These are phyloP conservation scores for Xylariaceae sp. DNA, from an alignment of 2,329 filamentous ascomycete genomes.

Conservation along the genomic window DNA sequence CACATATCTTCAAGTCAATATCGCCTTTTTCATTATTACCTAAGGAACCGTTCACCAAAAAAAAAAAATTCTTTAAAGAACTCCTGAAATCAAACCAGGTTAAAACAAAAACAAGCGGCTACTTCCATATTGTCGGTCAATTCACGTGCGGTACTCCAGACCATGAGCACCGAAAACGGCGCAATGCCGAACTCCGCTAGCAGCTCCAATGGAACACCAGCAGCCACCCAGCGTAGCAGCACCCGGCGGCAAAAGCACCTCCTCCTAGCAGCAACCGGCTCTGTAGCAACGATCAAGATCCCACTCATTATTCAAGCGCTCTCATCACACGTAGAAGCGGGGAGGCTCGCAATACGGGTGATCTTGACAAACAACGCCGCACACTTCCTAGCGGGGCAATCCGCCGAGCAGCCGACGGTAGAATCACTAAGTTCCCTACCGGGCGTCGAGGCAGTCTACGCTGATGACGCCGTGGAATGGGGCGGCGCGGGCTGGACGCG, in stretches of 20 bases:
- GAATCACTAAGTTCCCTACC: constrained; percentile 54
- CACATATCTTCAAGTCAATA: too few species aligned
- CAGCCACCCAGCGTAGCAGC: too few species aligned
- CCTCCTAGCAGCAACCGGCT: constrained; percentile 61
- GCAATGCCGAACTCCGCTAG: too few species aligned
- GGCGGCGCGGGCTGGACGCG: constrained; percentile 66
- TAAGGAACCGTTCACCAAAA: too few species aligned
- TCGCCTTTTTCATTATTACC: too few species aligned
- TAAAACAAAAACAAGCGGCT: too few species aligned
- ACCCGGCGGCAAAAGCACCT: constrained; percentile 58
- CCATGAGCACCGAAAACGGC: too few species aligned
- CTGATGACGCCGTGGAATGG: constrained; percentile 87
- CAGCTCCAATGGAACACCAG: constrained; percentile 33
- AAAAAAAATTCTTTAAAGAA: too few species aligned
- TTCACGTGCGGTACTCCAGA: too few species aligned
- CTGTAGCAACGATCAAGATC: constrained; percentile 87
- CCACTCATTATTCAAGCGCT: constrained; percentile 62
- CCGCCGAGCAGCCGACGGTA: constrained; percentile 70
- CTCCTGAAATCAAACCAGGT: too few species aligned
- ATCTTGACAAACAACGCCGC: constrained; percentile 71
- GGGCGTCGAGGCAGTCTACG: constrained; percentile 71
- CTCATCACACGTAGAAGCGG: constrained; percentile 34
- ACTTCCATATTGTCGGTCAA: too few species aligned
- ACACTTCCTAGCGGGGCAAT: constrained; percentile 73
- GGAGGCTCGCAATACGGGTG: constrained; percentile 71